Percentiles rank a stretch among this genome's conserved stretches.
These are phyloP conservation scores for Vaccinium darrowii DNA, from an alignment of 148 eudicot genomes.

Conservation along the genomic window DNA sequence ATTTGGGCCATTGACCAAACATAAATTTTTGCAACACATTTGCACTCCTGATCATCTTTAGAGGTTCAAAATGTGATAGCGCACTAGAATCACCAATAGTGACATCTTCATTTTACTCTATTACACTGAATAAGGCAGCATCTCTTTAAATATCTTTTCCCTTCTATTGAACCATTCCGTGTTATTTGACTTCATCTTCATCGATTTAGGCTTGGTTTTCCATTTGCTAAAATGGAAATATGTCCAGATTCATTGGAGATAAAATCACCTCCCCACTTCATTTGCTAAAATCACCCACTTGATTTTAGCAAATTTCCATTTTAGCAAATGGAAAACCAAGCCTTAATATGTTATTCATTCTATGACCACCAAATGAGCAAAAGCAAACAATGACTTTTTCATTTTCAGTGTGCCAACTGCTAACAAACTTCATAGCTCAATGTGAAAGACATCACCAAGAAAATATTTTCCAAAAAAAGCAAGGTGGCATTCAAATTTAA, in stretches of 20 bases:
- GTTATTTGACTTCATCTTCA: neutral
- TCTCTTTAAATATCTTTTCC: neutral
- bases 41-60: neutral
- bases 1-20: neutral
- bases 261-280: no score
- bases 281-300: no score
- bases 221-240: no score
- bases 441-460: neutral
- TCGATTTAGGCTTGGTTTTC: neutral
- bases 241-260: no score
- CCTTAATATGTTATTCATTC: neutral
- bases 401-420: neutral
- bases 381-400: neutral
- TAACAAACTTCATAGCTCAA: neutral
- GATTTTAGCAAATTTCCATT: no score
- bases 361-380: neutral
- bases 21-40: neutral
- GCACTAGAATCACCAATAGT: neutral
- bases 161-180: neutral
- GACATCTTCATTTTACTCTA: slow-evolving; percentile 5
- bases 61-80: neutral
- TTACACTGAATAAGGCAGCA: slow-evolving; percentile 2
- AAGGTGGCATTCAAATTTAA: neutral
- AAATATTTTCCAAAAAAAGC: neutral
- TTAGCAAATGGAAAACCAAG: no score